Evolutionary conservation across 164 flowering plant species (phyloP), one percentile per base, ranked within the genome.

Genomic region (Litsea cubeba): DNA sequence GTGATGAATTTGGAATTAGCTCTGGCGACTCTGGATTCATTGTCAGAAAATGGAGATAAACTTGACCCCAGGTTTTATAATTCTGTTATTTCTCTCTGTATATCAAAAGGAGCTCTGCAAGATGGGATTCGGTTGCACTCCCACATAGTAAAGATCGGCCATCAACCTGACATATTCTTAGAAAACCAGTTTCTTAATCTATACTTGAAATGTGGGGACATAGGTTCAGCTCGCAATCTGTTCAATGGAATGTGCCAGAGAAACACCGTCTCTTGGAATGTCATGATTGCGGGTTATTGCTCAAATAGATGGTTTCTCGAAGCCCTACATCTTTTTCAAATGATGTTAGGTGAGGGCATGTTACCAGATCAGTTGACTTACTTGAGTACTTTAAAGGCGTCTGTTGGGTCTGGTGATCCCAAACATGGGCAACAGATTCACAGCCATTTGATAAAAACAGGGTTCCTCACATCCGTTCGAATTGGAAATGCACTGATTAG

Each of bases 351-450:
- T 70, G 62, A 50, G 62, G 69, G 75, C 25, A 20, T 26, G 22
- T 5, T 0, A 14, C 79, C 79, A 12, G 46, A 77, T 50, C 63
- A 72, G 18, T 58, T 63, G 15, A 72, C 79, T 0, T 76, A 68
- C 68, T 67, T 68, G 68, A 68, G 75, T 68, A 68, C 68, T 50
- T 26, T 77, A 28, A 60, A 63, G 30, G 75, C 72, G 6, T 68
- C 72, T 72, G 72, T 72, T n/a, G 79, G 76, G 22, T 72, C 14
- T 1, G 76, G 69, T 32, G 50, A 68, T 72, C 62, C 58, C 15
- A 62, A 50, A 68, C 68, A 72, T 46, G 71, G 79, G 17, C 22
- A 72, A 49, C 75, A 77, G 67, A 69, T 77, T 77, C 79, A 77
- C 30, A 15, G 63, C 57, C 72, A 68, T 50, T 69, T 68, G 30